A percentile compares a stretch with the other conserved stretches of the same genome.
These are phyloP conservation scores for Sporothrix inflata DNA, from an alignment of 2,329 filamentous ascomycete genomes.

Conservation along the genomic window DNA sequence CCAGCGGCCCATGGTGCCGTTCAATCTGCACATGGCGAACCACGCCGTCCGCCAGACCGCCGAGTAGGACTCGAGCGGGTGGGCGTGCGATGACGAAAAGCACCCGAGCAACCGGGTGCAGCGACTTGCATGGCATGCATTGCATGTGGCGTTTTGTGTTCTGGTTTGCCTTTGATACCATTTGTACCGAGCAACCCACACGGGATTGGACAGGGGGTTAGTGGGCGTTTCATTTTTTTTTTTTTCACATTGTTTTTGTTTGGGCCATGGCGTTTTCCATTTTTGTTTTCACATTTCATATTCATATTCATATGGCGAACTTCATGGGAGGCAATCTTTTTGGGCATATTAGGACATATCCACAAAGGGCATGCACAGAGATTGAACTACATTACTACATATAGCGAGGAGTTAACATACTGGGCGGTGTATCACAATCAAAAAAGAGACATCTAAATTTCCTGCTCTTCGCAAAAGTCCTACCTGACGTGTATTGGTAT, in stretches of 20 bases:
- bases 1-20: conserved; percentile 45
- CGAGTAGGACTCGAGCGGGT: neutral
- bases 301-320: neutral
- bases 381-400: neutral
- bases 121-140: neutral
- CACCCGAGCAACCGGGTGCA: neutral
- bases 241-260: neutral
- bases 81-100: neutral
- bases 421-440: neutral
- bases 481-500: too few relatives aligned
- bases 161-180: neutral
- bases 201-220: neutral
- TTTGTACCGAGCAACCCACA: neutral
- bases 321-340: neutral
- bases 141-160: conserved; percentile 16
- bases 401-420: conserved; percentile 10
- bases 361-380: neutral
- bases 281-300: neutral
- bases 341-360: neutral
- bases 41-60: neutral
- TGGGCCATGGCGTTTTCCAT: neutral
- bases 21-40: conserved; percentile 41
- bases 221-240: neutral
- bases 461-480: too few relatives aligned
- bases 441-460: too few relatives aligned